Evolutionary conservation across 768 basidiomycete genomes (phyloP).

Genomic region (Podaxis sp.): DNA sequence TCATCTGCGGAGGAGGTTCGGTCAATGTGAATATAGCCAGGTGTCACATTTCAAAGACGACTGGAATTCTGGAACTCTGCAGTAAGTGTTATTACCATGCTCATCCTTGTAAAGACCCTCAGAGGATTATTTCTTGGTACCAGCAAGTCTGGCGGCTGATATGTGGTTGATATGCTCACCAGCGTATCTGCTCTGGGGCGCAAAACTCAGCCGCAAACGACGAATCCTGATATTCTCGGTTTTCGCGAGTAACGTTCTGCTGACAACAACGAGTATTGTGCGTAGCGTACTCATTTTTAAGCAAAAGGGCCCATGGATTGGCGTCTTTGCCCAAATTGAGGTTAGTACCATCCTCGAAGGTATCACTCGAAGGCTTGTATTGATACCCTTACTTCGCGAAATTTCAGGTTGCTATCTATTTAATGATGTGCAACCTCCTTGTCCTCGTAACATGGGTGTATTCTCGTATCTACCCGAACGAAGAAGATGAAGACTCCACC

Average conservation of each 20-base stretch:
- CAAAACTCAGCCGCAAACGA: slow-evolving; percentile 21
- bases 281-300: slow-evolving; percentile 19
- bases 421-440: slow-evolving; percentile 26
- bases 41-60: slow-evolving; percentile 7
- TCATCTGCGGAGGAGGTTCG: slow-evolving; percentile 10
- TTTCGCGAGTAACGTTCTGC: slow-evolving; percentile 23
- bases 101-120: neutral
- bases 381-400: neutral
- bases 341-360: slow-evolving; percentile 15
- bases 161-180: slow-evolving; percentile 25
- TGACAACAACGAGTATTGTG: slow-evolving; percentile 20
- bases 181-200: slow-evolving; percentile 23
- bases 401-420: slow-evolving; percentile 17
- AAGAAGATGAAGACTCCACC: neutral
- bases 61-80: slow-evolving; percentile 13
- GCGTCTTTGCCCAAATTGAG: slow-evolving; percentile 19
- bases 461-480: slow-evolving; percentile 1
- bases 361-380: neutral
- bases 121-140: neutral
- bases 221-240: slow-evolving; percentile 24
- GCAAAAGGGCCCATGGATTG: neutral
- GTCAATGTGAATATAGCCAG: neutral
- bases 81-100: slow-evolving; percentile 8
- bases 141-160: slow-evolving; percentile 25
- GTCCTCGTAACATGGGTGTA: slow-evolving; percentile 28